Conservation (phyloP, 2,329 filamentous ascomycete species). For the Fusarium veterinarium region DNA sequence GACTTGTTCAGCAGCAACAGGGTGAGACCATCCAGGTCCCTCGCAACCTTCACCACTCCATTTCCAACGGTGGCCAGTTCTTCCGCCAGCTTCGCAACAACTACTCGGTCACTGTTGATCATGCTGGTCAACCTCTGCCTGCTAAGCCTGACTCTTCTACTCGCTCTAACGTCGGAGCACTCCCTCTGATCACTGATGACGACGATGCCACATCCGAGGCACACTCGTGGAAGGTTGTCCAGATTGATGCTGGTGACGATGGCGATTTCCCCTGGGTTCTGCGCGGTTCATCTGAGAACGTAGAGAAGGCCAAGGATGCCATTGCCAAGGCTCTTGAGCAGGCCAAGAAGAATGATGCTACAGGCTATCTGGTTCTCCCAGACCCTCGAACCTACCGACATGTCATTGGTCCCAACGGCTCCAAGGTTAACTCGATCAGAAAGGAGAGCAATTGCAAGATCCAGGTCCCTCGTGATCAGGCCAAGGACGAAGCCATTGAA, state of each 20-base stretch:
- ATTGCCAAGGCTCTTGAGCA: slow-evolving; percentile 80
- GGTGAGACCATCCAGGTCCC: slow-evolving; percentile 90
- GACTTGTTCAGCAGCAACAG: slow-evolving; percentile 85
- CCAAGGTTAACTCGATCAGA: slow-evolving; percentile 92
- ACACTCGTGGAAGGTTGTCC: slow-evolving; percentile 87
- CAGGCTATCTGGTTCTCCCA: slow-evolving; percentile 88
- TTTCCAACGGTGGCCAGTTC: slow-evolving; percentile 91
- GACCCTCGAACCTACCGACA: slow-evolving; percentile 91
- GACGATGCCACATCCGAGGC: slow-evolving; percentile 70
- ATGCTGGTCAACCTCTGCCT: slow-evolving; percentile 83
- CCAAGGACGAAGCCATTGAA: slow-evolving; percentile 84
- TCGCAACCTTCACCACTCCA: slow-evolving; percentile 81
- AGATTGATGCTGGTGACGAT: slow-evolving; percentile 68
- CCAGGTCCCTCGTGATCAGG: slow-evolving; percentile 87
- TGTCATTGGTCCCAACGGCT: slow-evolving; percentile 89
- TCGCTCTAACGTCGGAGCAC: slow-evolving; percentile 68
- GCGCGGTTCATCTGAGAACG: slow-evolving; percentile 79
- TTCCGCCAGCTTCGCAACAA: slow-evolving; percentile 92
- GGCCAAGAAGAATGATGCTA: slow-evolving; percentile 75
- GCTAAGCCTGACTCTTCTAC: slow-evolving; percentile 69
- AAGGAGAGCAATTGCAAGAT: slow-evolving; percentile 94
- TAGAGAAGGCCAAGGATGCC: slow-evolving; percentile 82
- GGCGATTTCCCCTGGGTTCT: slow-evolving; percentile 92
- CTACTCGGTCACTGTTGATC: slow-evolving; percentile 89
- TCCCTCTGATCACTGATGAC: slow-evolving; percentile 96